Evolutionary conservation across 768 basidiomycete genomes (phyloP), one percentile per base, ranked within the genome.

Genomic region (Leccinum incarnatum): DNA sequence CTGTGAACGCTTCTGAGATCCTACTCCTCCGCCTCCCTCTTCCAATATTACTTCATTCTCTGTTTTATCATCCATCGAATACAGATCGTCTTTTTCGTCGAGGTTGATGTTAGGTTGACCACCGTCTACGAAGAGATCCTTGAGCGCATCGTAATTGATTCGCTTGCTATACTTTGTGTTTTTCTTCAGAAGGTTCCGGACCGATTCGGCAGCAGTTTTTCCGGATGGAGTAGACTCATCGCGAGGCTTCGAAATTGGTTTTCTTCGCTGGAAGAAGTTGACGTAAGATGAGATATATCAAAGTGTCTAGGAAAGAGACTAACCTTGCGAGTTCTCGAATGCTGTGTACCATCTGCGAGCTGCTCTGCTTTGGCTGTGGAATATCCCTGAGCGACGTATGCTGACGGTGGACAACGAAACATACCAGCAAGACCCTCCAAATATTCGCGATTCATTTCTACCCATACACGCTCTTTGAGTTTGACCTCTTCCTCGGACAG

Each of bases 401-500:
- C 8, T 15, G 8, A 37, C 25, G 50, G 19, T 51, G 53, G 34
- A 59, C n/a, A 40, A n/a, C 42, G 21, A 21, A 65, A 58, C 62
- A 40, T 59, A 65, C 93, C 90, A 54, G 93, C 94, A 34, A 95
- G 78, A 15, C 88, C 86, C 69, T 94, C 89, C 36, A 98, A 75
- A 71, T 96, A 98, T 32, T 97, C 95, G 64, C 82, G 82, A 71
- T 97, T 97, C 67, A 93, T 78, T 74, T 95, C 93, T 51, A 95
- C 93, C 95, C 95, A 98, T 1, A 97, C 84, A 11, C 92, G 85
- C 71, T 93, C 92, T 72, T 91, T 98, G 67, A 93, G 79, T 69
- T 79, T 85, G 4, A 91, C 88, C 72, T 96, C 94, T 23, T 88
- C 89, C 36, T 88, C 87, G 8, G 81, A 84, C 23, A 95, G 74